phyloP scores from a whole-genome alignment of 1,284 basidiomycete genomes.

The Coriolopsis trogii region DNA sequence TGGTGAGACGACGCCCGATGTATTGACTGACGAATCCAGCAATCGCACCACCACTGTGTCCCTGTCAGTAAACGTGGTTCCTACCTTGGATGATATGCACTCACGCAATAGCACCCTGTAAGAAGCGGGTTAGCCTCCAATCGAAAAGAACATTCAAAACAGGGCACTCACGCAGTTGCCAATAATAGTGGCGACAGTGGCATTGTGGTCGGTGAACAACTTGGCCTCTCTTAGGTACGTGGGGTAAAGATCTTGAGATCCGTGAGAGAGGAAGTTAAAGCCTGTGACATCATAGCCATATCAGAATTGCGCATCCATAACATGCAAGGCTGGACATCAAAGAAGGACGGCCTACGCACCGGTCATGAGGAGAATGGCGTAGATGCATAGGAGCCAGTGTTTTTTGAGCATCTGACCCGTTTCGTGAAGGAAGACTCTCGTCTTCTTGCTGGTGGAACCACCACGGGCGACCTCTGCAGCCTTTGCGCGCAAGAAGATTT shows the following conservation, averaged over 20 bases:
- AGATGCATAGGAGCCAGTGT: slow-evolving; percentile 89
- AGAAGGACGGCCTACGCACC: slow-evolving; percentile 47
- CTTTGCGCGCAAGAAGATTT: slow-evolving; percentile 71
- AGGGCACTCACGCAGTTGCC: slow-evolving; percentile 70
- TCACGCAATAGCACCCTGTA: slow-evolving; percentile 74
- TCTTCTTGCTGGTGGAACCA: slow-evolving; percentile 53
- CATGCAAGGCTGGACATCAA: background rate
- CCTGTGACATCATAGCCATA: slow-evolving; percentile 41
- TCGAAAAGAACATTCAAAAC: slow-evolving; percentile 6
- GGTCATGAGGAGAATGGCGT: slow-evolving; percentile 79
- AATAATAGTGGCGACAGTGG: slow-evolving; percentile 90
- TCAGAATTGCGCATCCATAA: slow-evolving; percentile 3
- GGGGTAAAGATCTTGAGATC: slow-evolving; percentile 84
- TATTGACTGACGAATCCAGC: slow-evolving; percentile 85
- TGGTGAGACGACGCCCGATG: slow-evolving; percentile 86
- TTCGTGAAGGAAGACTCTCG: slow-evolving; percentile 75
- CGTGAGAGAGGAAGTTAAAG: slow-evolving; percentile 94
- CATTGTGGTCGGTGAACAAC: slow-evolving; percentile 55
- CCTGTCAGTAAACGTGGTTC: slow-evolving; percentile 22
- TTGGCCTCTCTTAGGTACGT: slow-evolving; percentile 75
- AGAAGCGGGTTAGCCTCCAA: slow-evolving; percentile 4
- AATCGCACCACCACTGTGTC: slow-evolving; percentile 67
- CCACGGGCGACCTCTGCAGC: slow-evolving; percentile 46
- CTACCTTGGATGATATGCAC: slow-evolving; percentile 20
- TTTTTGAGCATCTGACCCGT: slow-evolving; percentile 75